Conservation (phyloP, 1,284 basidiomycete genomes). For the Lentinula novae-zelandiae region DNA sequence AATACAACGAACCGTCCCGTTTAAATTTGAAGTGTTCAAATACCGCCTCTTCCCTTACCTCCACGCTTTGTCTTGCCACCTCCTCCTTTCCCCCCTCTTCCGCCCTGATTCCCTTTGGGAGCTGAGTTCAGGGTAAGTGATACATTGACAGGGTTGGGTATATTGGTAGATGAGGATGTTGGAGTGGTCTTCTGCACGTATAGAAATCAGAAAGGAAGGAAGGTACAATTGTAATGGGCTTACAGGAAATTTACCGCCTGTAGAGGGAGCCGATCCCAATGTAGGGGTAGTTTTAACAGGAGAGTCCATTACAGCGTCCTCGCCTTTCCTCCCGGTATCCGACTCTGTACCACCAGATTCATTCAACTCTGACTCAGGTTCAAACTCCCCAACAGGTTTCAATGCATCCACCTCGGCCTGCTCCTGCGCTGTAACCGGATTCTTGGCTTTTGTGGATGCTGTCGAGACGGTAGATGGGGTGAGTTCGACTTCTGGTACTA, state of each 20-base stretch:
- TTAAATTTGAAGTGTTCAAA: background rate
- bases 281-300: background rate
- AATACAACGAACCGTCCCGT: background rate
- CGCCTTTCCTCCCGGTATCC: background rate
- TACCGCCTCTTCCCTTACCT: background rate
- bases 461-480: background rate
- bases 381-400: slow-evolving; percentile 66
- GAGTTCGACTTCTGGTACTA: background rate
- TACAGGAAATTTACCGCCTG: background rate
- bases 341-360: background rate
- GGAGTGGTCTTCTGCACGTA: background rate
- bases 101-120: background rate
- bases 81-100: background rate
- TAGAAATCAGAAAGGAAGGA: background rate
- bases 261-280: background rate
- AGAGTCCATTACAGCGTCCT: background rate
- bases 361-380: background rate
- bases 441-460: background rate
- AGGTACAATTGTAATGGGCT: background rate
- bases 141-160: background rate
- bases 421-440: slow-evolving; percentile 15
- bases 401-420: slow-evolving; percentile 60
- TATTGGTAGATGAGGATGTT: background rate
- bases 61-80: background rate
- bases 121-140: background rate